These are phyloP conservation scores for Erodium maritimum DNA, from an alignment of 345 rosid species.

Conservation along the genomic window DNA sequence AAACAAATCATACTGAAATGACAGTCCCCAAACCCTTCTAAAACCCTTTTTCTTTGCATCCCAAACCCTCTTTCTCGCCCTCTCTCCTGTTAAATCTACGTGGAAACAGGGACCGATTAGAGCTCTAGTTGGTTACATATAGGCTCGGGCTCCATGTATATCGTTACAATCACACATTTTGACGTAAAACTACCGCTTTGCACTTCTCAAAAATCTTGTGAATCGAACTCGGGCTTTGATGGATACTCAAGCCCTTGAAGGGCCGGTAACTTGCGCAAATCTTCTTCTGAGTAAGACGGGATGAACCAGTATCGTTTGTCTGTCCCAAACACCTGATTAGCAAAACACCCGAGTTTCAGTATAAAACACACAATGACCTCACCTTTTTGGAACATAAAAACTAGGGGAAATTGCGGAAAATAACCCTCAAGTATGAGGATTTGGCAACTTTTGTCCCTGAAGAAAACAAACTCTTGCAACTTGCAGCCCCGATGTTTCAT, in stretches of 20 bases:
- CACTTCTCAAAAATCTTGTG: conserved; percentile 45
- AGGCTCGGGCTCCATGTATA: not conserved
- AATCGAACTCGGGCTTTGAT: conserved; percentile 65
- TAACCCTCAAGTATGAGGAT: no score
- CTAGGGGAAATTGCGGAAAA: no score
- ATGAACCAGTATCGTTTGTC: conserved; percentile 72
- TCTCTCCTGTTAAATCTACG: not conserved
- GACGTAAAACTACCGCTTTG: not conserved
- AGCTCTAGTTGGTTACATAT: no score
- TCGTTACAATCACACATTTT: not conserved
- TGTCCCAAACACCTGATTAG: conserved; percentile 70
- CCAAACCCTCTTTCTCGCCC: not conserved
- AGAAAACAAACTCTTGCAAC: no score
- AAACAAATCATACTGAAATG: no score
- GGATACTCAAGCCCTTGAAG: conserved; percentile 93
- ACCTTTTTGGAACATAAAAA: no score
- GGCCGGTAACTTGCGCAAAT: conserved; percentile 63
- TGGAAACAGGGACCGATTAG: no score
- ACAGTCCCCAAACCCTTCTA: not conserved
- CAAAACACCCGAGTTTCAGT: not conserved
- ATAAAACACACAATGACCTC: no score
- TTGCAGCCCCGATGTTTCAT: no score
- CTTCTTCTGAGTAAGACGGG: conserved; percentile 82
- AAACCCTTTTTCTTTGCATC: no score
- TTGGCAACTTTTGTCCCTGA: no score